phyloP scores from a whole-genome alignment of 2,329 filamentous ascomycete species.

The Scedosporium dehoogii region DNA sequence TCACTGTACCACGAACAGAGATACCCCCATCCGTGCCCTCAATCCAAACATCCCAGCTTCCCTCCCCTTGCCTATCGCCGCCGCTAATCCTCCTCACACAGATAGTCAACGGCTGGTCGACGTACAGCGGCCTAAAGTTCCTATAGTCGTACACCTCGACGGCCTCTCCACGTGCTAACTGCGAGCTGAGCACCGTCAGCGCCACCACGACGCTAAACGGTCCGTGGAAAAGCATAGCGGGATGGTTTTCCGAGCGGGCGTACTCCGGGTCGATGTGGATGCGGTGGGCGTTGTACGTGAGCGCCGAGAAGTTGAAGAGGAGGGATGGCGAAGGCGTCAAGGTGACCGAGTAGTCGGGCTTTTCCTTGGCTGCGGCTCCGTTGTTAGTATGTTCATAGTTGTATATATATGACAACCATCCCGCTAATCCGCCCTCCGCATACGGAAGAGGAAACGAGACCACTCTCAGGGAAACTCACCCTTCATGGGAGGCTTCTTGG shows the following conservation, averaged over 20 bases:
- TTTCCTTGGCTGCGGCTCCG: slow-evolving; percentile 11
- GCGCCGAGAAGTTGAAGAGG: slow-evolving; percentile 81
- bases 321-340: slow-evolving; percentile 60
- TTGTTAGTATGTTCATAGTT: neutral
- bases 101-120: slow-evolving; percentile 57
- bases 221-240: slow-evolving; percentile 72
- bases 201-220: slow-evolving; percentile 72
- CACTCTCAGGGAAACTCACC: slow-evolving; percentile 13
- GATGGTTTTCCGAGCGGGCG: slow-evolving; percentile 63
- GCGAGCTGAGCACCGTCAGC: slow-evolving; percentile 47
- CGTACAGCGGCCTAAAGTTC: slow-evolving; percentile 75
- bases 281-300: slow-evolving; percentile 84
- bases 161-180: slow-evolving; percentile 14
- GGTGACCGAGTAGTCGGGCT: slow-evolving; percentile 30
- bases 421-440: too few species aligned
- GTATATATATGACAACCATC: neutral
- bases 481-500: slow-evolving; percentile 15
- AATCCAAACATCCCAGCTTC: slow-evolving; percentile 54
- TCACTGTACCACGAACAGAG: slow-evolving; percentile 48
- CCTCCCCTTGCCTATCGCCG: slow-evolving; percentile 28
- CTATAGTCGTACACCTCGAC: slow-evolving; percentile 61
- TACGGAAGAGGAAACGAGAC: neutral
- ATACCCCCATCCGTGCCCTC: slow-evolving; percentile 51
- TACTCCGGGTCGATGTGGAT: slow-evolving; percentile 78
- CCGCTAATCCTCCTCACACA: slow-evolving; percentile 45